Conservation (phyloP, 1,139 yeast genomes). For the Kurtzmaniella quercitrusa region DNA sequence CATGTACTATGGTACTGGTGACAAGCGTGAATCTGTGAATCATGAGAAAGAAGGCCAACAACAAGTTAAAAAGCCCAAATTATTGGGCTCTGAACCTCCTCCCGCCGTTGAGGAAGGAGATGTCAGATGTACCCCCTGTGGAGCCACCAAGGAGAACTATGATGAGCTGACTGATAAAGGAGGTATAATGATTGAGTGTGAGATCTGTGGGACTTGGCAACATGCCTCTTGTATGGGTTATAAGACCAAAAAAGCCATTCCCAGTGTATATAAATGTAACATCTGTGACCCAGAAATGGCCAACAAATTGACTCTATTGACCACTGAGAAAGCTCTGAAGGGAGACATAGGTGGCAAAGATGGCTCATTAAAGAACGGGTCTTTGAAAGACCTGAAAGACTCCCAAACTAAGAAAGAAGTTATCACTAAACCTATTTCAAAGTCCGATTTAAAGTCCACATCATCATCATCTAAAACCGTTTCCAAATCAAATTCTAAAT, state of each 20-base stretch:
- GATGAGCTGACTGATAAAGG: conserved; percentile 56
- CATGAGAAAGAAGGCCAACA: background rate
- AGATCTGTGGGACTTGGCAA: conserved; percentile 78
- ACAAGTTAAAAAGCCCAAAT: background rate
- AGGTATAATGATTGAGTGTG: conserved; percentile 78
- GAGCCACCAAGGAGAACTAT: conserved; percentile 59
- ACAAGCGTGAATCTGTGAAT: background rate
- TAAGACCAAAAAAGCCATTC: conserved; percentile 20
- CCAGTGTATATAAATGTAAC: conserved; percentile 31
- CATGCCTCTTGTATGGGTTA: conserved; percentile 73
- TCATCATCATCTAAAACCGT: too few species aligned
- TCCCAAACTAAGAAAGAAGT: too few species aligned
- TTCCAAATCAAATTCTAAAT: background rate
- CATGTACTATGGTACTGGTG: conserved; percentile 3
- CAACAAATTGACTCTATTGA: background rate
- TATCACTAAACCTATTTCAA: too few species aligned
- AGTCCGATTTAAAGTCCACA: background rate
- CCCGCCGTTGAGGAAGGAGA: conserved; percentile 38
- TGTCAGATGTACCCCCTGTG: conserved; percentile 64
- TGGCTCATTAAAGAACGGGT: too few species aligned
- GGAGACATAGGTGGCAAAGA: too few species aligned
- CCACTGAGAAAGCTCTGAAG: too few species aligned
- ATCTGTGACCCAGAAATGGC: conserved; percentile 16
- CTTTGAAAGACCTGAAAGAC: too few species aligned
- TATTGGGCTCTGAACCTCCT: conserved; percentile 4